A percentile compares a stretch with the other conserved stretches of the same genome.
phyloP scores from a whole-genome alignment of 176 grass and related monocot genomes.

The Cenchrus fungigraminus region DNA sequence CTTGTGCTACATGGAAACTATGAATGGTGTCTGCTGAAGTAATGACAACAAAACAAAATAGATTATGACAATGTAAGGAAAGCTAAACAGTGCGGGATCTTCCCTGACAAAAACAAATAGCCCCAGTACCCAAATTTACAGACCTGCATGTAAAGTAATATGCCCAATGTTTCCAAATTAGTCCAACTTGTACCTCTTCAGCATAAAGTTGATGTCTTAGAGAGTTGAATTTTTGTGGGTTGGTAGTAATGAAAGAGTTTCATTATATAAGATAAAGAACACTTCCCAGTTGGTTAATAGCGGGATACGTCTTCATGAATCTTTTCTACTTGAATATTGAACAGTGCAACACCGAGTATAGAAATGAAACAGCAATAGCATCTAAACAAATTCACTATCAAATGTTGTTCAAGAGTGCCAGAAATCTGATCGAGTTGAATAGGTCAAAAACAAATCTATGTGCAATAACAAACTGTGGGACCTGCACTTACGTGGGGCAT shows the following conservation, averaged over 20 bases:
- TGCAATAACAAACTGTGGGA: not conserved
- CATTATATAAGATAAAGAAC: no score
- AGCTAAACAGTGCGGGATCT: not conserved
- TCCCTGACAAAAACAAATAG: not conserved
- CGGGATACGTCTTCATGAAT: no score
- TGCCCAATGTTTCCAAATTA: no score
- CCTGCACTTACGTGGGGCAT: not conserved
- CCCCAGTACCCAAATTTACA: not conserved
- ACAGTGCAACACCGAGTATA: no score
- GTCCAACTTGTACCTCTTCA: no score
- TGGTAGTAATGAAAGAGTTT: no score
- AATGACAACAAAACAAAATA: not conserved
- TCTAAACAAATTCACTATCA: constrained; percentile 1
- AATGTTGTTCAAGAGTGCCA: not conserved
- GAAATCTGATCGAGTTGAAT: not conserved
- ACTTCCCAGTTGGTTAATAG: no score
- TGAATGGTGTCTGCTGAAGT: not conserved
- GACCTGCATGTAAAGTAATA: not conserved
- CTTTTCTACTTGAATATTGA: no score
- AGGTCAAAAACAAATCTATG: constrained; percentile 22
- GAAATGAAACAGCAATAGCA: no score
- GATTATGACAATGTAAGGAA: constrained; percentile 9
- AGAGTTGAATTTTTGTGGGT: no score
- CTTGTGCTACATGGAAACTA: constrained; percentile 8
- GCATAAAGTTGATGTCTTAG: no score